These are phyloP conservation scores for Diplotaxis tenuifolia DNA, from an alignment of 345 rosid species.

Conservation along the genomic window DNA sequence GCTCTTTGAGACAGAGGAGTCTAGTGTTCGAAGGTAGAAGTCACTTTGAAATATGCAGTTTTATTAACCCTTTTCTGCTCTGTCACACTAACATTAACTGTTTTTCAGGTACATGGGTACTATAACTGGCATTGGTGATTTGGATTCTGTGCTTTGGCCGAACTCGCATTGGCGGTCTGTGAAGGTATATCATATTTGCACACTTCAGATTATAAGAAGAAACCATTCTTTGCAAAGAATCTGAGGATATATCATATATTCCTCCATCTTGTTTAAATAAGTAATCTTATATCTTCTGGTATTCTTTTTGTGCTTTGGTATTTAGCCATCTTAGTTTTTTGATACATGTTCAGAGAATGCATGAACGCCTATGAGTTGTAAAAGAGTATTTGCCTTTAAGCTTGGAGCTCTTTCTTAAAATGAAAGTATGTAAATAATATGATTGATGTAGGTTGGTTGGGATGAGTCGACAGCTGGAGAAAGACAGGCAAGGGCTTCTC, in stretches of 20 bases:
- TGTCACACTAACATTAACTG: too few species aligned
- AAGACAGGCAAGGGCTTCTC: conserved; percentile 68
- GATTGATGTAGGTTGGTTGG: conserved; percentile 64
- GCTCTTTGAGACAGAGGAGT: too few species aligned
- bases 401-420: neutral
- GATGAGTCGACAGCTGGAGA: conserved; percentile 76
- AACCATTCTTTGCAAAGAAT: too few species aligned
- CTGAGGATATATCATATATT: too few species aligned
- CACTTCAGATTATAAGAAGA: too few species aligned
- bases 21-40: conserved; percentile 68
- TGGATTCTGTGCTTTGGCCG: conserved; percentile 60
- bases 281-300: too few species aligned
- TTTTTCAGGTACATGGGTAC: conserved; percentile 75
- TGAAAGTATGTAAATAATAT: neutral
- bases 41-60: too few species aligned
- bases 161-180: conserved; percentile 74
- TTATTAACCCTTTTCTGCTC: too few species aligned
- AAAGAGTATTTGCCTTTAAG: neutral
- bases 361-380: neutral
- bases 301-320: neutral
- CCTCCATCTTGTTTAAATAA: too few species aligned
- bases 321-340: neutral
- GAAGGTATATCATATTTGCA: too few species aligned
- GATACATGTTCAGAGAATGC: neutral
- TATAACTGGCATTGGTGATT: conserved; percentile 58